Base-by-base conservation (phyloP, 2,329 filamentous ascomycete species). In the Paramyrothecium sp. region DNA sequence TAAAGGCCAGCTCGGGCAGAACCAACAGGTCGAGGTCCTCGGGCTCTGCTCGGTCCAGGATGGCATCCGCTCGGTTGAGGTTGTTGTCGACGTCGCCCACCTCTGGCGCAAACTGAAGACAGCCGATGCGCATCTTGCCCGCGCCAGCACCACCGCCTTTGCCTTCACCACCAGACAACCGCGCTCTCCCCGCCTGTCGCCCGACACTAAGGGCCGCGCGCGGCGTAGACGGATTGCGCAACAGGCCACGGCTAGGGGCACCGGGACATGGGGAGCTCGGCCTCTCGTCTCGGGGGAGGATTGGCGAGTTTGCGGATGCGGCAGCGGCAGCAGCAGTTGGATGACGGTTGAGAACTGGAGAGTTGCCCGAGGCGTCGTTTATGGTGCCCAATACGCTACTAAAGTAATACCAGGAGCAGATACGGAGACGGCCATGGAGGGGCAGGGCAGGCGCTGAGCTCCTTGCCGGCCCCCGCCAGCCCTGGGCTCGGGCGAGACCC, bases 1-100 rank as follows among this genome's bases (percentile, higher is more conserved):
- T 82, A 67, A 94, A 92, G 1, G 90, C 89, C 70, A 94, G 75
- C 68, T 94, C 91, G 0, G 91, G 90, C 0, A 94, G 74, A 0
- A 94, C 84, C 0, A 95, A 77, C 30, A 93, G 78, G 67, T 92
- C 89, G 1, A 93, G 51, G n/a, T 81, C 74, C 2, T 81, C 73
- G 0, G 79, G 73, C 7, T 68, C 66, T 0, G 64, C 65, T 0
- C 65, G 65, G 1, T 67, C 65, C 0, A 68, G 53, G 44, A 54
- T 33, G 22, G 20, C 72, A 61, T 92, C 86, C 59, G 90, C 90
- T 19, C 81, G 81, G 61, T 81, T 83, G 50, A 93, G 78, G 63
- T 94, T 94, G 60, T 89, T 84, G 65, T 89, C 75, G 34, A 91
- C 75, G 56, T 89, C 83, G 54, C 88, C 90, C 48, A 93, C 81